phyloP scores from a whole-genome alignment of 2,329 filamentous ascomycete species.

The Ceratocystis alfenasii region DNA sequence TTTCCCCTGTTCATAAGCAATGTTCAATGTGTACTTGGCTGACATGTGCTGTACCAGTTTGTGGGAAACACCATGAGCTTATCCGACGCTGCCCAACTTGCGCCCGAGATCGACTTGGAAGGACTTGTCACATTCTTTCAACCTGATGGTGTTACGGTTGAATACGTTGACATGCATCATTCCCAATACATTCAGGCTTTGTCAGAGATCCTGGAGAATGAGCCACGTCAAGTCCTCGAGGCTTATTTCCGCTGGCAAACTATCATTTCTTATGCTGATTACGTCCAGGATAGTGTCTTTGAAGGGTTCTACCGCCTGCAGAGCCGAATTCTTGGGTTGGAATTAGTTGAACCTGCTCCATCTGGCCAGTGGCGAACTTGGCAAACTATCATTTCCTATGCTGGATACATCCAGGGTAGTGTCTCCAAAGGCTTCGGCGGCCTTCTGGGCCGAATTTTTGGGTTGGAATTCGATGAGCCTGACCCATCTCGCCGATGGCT shows the following conservation, averaged over 20 bases:
- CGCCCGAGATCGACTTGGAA: conserved; percentile 45
- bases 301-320: conserved; percentile 49
- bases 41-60: background rate
- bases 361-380: conserved; percentile 24
- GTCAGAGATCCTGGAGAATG: conserved; percentile 42
- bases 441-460: conserved; percentile 39
- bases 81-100: conserved; percentile 41
- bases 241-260: conserved; percentile 53
- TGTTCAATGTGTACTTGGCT: background rate
- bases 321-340: conserved; percentile 50
- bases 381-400: too few relatives aligned
- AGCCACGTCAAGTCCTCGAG: conserved; percentile 44
- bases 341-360: conserved; percentile 41
- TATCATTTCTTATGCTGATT: conserved; percentile 40
- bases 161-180: conserved; percentile 46
- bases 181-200: conserved; percentile 50
- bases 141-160: conserved; percentile 25
- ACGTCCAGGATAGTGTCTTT: conserved; percentile 48
- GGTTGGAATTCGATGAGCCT: conserved; percentile 48
- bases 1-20: background rate
- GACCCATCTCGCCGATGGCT: conserved; percentile 49
- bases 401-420: too few relatives aligned
- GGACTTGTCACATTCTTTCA: conserved; percentile 40
- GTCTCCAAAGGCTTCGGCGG: too few relatives aligned
- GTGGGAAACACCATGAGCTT: conserved; percentile 44